Conservation (phyloP, 441 rosid species). For the Euphorbia schlechtendalii region DNA sequence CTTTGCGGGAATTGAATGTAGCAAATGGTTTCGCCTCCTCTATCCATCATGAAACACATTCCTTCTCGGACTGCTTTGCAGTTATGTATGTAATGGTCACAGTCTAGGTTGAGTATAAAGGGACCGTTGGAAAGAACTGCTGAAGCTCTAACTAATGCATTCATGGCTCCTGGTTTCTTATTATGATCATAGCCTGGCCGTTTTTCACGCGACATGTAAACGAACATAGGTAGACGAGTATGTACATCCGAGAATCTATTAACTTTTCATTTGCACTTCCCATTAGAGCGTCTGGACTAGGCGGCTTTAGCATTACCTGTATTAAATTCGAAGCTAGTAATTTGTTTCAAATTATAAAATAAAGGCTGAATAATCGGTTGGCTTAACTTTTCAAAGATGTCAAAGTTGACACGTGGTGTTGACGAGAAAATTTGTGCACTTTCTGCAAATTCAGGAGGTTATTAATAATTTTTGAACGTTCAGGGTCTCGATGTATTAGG, state of each 20-base stretch:
- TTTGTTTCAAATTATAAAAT: neutral
- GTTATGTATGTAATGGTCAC: slow-evolving; percentile 81
- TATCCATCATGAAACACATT: slow-evolving; percentile 95
- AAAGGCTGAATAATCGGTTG: no score
- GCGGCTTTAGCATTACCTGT: slow-evolving; percentile 88
- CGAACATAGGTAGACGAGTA: slow-evolving; percentile 78
- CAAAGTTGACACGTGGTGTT: no score
- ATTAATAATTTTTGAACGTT: no score
- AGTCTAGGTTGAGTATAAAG: slow-evolving; percentile 84
- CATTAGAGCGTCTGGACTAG: slow-evolving; percentile 56
- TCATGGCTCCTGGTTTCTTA: slow-evolving; percentile 95
- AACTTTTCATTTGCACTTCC: slow-evolving; percentile 63
- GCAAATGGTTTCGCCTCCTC: slow-evolving; percentile 82
- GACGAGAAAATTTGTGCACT: no score
- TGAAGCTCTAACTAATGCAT: slow-evolving; percentile 73
- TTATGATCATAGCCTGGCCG: slow-evolving; percentile 86
- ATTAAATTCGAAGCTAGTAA: neutral
- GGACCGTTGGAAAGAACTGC: slow-evolving; percentile 81
- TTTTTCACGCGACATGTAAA: slow-evolving; percentile 72
- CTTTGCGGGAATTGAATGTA: slow-evolving; percentile 88
- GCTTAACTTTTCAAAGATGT: no score
- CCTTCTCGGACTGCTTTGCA: slow-evolving; percentile 69
- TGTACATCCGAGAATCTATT: slow-evolving; percentile 60
- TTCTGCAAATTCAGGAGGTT: no score
- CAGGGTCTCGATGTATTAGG: no score